Base-by-base conservation (phyloP, 768 basidiomycete genomes). In the Sporobolomyces phaffii region DNA sequence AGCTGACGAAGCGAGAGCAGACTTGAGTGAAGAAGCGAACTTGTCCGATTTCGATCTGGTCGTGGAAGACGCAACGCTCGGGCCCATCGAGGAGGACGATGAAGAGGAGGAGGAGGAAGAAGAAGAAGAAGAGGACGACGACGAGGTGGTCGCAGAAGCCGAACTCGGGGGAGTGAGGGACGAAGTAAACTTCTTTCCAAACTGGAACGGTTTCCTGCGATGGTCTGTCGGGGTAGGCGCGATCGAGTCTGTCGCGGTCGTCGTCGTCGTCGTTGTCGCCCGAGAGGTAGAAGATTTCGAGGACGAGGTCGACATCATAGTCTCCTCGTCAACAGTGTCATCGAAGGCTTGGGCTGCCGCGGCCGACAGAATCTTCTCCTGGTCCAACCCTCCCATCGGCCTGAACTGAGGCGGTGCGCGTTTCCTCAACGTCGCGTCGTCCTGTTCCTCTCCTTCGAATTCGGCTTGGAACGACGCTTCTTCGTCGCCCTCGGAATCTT, bases 341-440 rank as follows among this genome's bases (percentile, higher is more conserved):
- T n/a, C 31, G 29, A 5, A 20, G 10, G 17, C 34, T 6, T 24
- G 36, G 28, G 41, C 18, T 5, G 41, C 28, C 6, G 56, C 56
- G 14, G 43, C 41, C 7, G 41, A 47, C 2, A 7, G 52, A 6
- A 45, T 33, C 22, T 45, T 58, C 7, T 26, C 29, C 29, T 58
- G 26, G 14, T 44, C 43, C 9, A 58, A 22, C 1, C 59, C 36
- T 26, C 59, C 47, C 1, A 60, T 22, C 11, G 59, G 59, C 18
- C 47, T 60, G 59, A 49, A 51, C 36, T 43, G 47, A 5, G 60
- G 49, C 15, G 40, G 38, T 22, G 49, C 40, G 20, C 60, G 6
- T 31, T 61, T 51, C 18, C 15, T 17, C 26, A 61, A 43, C 13
- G 5, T 28, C 26, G 9, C 18, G 50, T 52, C 29, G 3, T 15